A percentile compares a stretch with the other conserved stretches of the same genome.
Evolutionary conservation across 345 rosid species (phyloP).

Genomic region (Lumnitzera littorea): DNA sequence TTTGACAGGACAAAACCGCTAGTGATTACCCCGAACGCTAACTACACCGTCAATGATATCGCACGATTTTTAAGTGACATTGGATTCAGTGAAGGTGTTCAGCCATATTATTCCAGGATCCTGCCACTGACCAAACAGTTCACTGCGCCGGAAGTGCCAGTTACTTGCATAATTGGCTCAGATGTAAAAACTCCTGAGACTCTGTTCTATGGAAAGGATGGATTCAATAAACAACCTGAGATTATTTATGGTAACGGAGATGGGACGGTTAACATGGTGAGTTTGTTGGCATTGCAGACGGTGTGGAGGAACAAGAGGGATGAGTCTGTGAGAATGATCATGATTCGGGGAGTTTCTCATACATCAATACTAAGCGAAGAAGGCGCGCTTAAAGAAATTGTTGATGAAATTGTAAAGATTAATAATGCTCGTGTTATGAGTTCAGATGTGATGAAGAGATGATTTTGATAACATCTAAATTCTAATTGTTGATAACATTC

Average conservation of each 20-base stretch:
- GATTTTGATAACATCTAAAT: no score
- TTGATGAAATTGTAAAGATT: conserved; percentile 31
- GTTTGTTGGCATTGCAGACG: conserved; percentile 47
- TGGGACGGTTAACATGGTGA: conserved; percentile 72
- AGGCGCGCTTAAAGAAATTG: conserved; percentile 38
- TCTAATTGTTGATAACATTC: no score
- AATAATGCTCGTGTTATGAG: conserved; percentile 15
- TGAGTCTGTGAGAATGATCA: conserved; percentile 38
- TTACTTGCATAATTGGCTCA: conserved; percentile 60
- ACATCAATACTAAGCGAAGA: conserved; percentile 41
- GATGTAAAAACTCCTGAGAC: conserved; percentile 59
- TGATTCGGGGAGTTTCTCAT: conserved; percentile 48
- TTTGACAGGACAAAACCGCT: conserved; percentile 33
- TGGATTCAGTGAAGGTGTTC: conserved; percentile 56
- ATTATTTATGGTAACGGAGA: conserved; percentile 77
- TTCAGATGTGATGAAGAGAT: no score
- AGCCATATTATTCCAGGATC: conserved; percentile 49
- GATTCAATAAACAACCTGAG: conserved; percentile 57
- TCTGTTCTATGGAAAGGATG: conserved; percentile 30
- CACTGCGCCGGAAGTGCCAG: conserved; percentile 40
- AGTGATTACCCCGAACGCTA: conserved; percentile 36
- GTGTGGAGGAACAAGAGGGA: conserved; percentile 27
- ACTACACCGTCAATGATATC: conserved; percentile 48
- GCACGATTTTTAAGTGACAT: conserved; percentile 42
- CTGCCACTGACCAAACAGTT: conserved; percentile 37